Conservation (phyloP, 2,329 filamentous ascomycete species). For the Fusarium sp. region DNA sequence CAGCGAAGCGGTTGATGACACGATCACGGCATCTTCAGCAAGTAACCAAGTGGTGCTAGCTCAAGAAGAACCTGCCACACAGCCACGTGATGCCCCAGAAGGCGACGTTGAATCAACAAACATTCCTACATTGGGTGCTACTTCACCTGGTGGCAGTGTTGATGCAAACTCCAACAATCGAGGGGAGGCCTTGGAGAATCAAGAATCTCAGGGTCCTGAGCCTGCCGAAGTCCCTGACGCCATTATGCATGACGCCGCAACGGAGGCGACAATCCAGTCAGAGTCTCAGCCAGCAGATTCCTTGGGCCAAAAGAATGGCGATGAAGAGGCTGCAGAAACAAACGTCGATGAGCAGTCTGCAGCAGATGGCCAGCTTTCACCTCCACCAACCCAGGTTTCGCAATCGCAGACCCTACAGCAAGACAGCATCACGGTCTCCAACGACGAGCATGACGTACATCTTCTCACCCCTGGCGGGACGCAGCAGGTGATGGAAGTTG, state of each 20-base stretch:
- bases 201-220: conserved; percentile 11
- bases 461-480: conserved; percentile 42
- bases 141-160: conserved; percentile 4
- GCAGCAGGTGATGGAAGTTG: conserved; percentile 33
- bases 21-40: conserved; percentile 13
- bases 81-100: conserved; percentile 16
- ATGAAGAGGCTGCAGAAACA: conserved; percentile 10
- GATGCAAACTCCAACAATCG: conserved; percentile 5
- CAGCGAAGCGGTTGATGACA: conserved; percentile 15
- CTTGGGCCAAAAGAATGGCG: conserved; percentile 5
- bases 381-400: conserved; percentile 37
- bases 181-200: conserved; percentile 6
- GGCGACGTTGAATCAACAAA: conserved; percentile 15
- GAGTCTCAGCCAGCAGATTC: conserved; percentile 6
- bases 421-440: conserved; percentile 15
- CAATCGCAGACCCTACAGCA: conserved; percentile 30
- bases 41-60: conserved; percentile 5
- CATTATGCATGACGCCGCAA: conserved; percentile 29
- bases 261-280: conserved; percentile 9
- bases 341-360: conserved; percentile 17
- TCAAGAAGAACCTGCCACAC: conserved; percentile 15
- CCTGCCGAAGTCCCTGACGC: conserved; percentile 25
- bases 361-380: conserved; percentile 36
- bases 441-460: conserved; percentile 22
- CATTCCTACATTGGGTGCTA: conserved; percentile 7